These are phyloP conservation scores for Diaporthe amygdali DNA, from an alignment of 2,329 filamentous ascomycete genomes.

Conservation along the genomic window DNA sequence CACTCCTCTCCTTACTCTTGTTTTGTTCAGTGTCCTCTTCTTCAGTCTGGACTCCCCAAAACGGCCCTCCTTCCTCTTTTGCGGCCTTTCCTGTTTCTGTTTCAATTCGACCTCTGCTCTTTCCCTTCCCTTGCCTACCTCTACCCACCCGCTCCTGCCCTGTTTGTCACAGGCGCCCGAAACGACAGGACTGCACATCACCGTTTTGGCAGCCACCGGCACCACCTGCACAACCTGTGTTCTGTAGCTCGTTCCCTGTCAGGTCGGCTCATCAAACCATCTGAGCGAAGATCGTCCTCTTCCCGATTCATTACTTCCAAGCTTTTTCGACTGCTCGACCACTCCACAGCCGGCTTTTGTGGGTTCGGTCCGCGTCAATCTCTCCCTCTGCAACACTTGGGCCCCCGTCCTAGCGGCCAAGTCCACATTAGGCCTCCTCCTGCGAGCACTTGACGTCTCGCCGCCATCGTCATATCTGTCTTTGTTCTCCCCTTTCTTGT, in stretches of 20 bases:
- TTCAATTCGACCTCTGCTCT: not conserved
- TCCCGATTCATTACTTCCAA: conserved; percentile 14
- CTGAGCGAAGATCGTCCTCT: conserved; percentile 5
- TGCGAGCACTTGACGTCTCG: not conserved
- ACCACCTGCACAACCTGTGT: not conserved
- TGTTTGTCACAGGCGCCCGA: not conserved
- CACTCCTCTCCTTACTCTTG: not conserved
- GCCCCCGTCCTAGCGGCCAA: not conserved
- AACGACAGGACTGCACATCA: conserved; percentile 4
- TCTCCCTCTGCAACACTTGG: conserved; percentile 3
- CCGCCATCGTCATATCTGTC: not conserved
- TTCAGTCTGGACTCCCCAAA: not conserved
- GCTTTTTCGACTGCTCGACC: conserved; percentile 7
- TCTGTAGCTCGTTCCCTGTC: not conserved
- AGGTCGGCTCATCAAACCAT: conserved; percentile 7
- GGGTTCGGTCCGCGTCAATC: conserved; percentile 1
- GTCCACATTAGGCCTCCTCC: too few relatives aligned
- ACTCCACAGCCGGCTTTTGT: conserved; percentile 11
- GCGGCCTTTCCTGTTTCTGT: not conserved
- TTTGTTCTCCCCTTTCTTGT: conserved; percentile 4
- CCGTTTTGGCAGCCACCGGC: conserved; percentile 4
- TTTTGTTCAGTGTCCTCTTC: too few relatives aligned
- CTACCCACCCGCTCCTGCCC: not conserved
- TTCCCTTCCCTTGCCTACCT: not conserved
- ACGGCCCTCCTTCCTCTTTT: not conserved